phyloP scores from a whole-genome alignment of 2,329 filamentous ascomycete species.

The Arthrobotrys entomopaga region DNA sequence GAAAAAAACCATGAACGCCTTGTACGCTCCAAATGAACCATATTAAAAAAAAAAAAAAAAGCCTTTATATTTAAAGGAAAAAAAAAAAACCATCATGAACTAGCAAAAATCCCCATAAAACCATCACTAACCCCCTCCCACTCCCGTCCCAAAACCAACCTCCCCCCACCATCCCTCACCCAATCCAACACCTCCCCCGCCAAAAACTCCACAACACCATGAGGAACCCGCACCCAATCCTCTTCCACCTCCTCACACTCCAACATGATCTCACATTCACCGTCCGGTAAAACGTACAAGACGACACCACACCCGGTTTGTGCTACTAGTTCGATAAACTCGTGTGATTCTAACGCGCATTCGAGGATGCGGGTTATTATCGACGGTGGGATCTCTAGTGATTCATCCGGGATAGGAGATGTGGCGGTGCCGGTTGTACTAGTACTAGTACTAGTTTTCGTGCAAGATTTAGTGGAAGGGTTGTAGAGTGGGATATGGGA shows the following conservation, averaged over 20 bases:
- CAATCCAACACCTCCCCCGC: conserved; percentile 24
- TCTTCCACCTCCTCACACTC: conserved; percentile 3
- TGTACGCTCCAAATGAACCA: neutral
- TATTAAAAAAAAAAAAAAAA: no score
- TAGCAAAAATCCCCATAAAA: conserved; percentile 5
- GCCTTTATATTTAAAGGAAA: no score
- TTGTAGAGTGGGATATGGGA: conserved; percentile 13
- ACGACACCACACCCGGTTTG: neutral
- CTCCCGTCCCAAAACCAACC: neutral
- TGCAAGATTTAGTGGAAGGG: conserved; percentile 4
- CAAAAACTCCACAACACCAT: conserved; percentile 22
- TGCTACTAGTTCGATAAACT: conserved; percentile 6
- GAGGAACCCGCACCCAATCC: conserved; percentile 29
- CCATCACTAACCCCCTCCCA: conserved; percentile 7
- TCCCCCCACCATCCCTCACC: neutral
- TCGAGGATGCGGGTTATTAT: conserved; percentile 22
- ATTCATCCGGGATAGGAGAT: neutral
- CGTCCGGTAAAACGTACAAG: conserved; percentile 27
- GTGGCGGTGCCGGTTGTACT: neutral
- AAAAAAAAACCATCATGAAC: neutral
- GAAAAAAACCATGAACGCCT: no score
- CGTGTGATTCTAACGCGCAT: conserved; percentile 19
- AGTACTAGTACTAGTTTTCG: no score
- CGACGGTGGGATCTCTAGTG: conserved; percentile 17
- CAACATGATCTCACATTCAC: conserved; percentile 17